Percentiles rank a stretch among this genome's conserved stretches.
Conservation (phyloP, 306 rosid species). For the Mucuna pruriens region DNA sequence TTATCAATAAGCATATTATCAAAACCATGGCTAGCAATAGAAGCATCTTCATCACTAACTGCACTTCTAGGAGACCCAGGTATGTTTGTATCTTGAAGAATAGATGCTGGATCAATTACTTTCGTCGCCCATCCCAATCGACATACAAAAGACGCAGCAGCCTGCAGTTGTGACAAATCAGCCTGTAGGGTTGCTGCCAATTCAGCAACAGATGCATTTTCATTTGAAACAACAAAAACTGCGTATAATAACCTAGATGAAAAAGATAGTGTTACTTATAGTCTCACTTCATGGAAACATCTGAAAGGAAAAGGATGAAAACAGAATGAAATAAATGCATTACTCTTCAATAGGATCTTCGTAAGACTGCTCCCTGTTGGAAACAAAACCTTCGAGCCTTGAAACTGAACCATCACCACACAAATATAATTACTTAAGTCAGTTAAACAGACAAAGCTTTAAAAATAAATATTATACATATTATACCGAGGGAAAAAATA, state of each 20-base stretch:
- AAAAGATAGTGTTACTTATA: conserved; percentile 27
- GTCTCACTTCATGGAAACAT: conserved; percentile 24
- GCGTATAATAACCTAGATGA: conserved; percentile 89
- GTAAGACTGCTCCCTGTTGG: conserved; percentile 99
- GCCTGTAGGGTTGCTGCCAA: conserved; percentile 95
- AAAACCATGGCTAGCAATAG: conserved; percentile 61
- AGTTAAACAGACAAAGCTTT: neutral
- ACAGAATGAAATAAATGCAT: conserved; percentile 45
- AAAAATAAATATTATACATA: conserved; percentile 11
- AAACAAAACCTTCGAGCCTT: conserved; percentile 99
- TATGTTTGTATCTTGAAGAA: conserved; percentile 74
- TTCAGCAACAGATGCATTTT: conserved; percentile 96
- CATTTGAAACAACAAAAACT: conserved; percentile 98
- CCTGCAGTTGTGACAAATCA: conserved; percentile 89
- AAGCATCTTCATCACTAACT: conserved; percentile 72
- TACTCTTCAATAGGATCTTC: conserved; percentile 99
- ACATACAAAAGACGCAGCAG: conserved; percentile 98
- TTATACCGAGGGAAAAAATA: neutral
- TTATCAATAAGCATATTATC: conserved; percentile 62
- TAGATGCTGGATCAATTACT: conserved; percentile 84
- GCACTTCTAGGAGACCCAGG: conserved; percentile 74
- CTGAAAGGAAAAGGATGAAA: conserved; percentile 12
- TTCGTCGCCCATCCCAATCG: conserved; percentile 98
- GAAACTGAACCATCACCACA: conserved; percentile 68
- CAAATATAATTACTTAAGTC: conserved; percentile 37